A percentile compares a stretch with the other conserved stretches of the same genome.
Evolutionary conservation across 441 rosid species (phyloP).

Genomic region (Syzygium syzygioides): DNA sequence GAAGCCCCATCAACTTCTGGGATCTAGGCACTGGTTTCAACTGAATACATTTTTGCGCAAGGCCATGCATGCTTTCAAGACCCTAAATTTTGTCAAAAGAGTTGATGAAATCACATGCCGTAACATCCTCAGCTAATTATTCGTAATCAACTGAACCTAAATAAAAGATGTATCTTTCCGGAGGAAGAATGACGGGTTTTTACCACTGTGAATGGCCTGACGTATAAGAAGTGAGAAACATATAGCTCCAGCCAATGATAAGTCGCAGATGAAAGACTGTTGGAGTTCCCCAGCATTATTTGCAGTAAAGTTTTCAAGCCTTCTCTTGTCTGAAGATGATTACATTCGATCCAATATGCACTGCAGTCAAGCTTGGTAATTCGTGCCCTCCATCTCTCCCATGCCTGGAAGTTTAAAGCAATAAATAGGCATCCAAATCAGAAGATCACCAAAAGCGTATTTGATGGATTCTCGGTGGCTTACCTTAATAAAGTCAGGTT

Average conservation of each 20-base stretch:
- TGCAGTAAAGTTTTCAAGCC: constrained; percentile 88
- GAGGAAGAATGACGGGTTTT: not conserved
- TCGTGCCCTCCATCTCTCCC: constrained; percentile 94
- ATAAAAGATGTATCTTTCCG: not conserved
- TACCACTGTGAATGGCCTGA: constrained; percentile 85
- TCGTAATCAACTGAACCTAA: not conserved
- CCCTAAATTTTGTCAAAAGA: constrained; percentile 44
- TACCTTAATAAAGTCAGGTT: constrained; percentile 93
- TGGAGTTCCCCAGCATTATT: constrained; percentile 71
- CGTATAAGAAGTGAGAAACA: constrained; percentile 67
- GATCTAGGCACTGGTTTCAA: constrained; percentile 56
- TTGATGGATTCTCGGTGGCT: constrained; percentile 6
- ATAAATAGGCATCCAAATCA: constrained; percentile 2
- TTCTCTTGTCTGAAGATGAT: constrained; percentile 66
- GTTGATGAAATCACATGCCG: not conserved
- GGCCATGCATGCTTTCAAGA: constrained; percentile 74
- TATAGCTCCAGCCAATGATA: constrained; percentile 78
- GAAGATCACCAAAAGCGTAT: not conserved
- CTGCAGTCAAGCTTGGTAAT: constrained; percentile 79
- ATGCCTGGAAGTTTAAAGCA: constrained; percentile 45
- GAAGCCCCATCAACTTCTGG: constrained; percentile 65
- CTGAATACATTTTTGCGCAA: constrained; percentile 78
- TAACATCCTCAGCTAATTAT: not conserved
- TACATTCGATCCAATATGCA: constrained; percentile 84
- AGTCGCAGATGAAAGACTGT: constrained; percentile 47